A percentile compares a stretch with the other conserved stretches of the same genome.
These are phyloP conservation scores for Hysterangium stoloniferum DNA, from an alignment of 768 basidiomycete genomes.

Conservation along the genomic window DNA sequence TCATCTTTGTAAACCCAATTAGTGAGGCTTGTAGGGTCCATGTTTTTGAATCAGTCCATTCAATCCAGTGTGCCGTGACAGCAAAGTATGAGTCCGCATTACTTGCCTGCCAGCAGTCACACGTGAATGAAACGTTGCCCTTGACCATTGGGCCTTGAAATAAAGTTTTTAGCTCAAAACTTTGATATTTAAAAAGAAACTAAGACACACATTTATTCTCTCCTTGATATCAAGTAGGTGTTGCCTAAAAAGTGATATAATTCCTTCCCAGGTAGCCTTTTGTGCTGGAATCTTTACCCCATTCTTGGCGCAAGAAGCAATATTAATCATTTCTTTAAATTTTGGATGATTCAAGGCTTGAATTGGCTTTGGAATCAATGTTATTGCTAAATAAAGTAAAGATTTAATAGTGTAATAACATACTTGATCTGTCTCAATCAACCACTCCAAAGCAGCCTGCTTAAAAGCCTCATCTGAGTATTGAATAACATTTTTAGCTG, in stretches of 20 bases:
- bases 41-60: no score
- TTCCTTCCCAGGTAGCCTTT: constrained; percentile 20
- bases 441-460: neutral
- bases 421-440: neutral
- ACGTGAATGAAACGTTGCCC: constrained; percentile 27
- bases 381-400: neutral
- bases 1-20: no score
- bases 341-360: constrained; percentile 26
- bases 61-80: constrained; percentile 34
- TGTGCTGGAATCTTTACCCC: constrained; percentile 30
- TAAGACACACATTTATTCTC: constrained; percentile 19
- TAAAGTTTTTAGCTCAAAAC: neutral
- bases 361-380: constrained; percentile 14
- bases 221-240: constrained; percentile 8
- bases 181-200: neutral
- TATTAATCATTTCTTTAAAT: constrained; percentile 29
- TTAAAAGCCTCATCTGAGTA: neutral
- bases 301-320: constrained; percentile 29
- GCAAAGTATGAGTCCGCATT: constrained; percentile 34
- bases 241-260: constrained; percentile 24
- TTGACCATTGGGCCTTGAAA: constrained; percentile 15
- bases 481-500: neutral
- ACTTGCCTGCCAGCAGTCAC: constrained; percentile 34
- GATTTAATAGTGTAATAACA: neutral
- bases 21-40: no score